Percentiles rank a stretch among this genome's conserved stretches.
Evolutionary conservation across 1,139 yeast species (phyloP).

Genomic region (Scheffersomyces insectosa): DNA sequence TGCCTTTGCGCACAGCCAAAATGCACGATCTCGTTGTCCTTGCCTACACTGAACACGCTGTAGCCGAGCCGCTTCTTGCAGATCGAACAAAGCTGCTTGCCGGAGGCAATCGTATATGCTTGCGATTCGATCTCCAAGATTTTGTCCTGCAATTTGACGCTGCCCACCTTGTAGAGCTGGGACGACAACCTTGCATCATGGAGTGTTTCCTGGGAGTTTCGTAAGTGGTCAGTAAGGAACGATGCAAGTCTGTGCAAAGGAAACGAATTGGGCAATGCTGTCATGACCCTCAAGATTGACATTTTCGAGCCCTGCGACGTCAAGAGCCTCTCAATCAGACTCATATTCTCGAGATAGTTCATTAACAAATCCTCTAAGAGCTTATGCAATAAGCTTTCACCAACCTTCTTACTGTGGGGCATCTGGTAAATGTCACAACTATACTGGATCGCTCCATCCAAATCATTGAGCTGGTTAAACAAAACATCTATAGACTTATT

Average conservation of each 20-base stretch:
- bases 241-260: constrained; percentile 44
- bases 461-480: constrained; percentile 59
- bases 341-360: constrained; percentile 30
- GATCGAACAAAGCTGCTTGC: constrained; percentile 51
- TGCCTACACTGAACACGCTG: constrained; percentile 57
- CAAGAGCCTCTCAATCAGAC: constrained; percentile 45
- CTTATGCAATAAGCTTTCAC: constrained; percentile 39
- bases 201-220: constrained; percentile 27
- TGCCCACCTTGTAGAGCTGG: constrained; percentile 40
- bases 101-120: constrained; percentile 35
- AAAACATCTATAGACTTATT: constrained; percentile 64
- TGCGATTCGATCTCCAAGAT: constrained; percentile 39
- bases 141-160: constrained; percentile 32
- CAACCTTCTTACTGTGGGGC: constrained; percentile 36
- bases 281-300: constrained; percentile 51
- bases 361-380: constrained; percentile 39
- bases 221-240: constrained; percentile 51
- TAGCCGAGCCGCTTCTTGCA: constrained; percentile 66
- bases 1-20: constrained; percentile 55
- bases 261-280: constrained; percentile 51
- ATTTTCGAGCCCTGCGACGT: constrained; percentile 53
- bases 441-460: constrained; percentile 58
- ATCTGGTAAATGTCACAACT: constrained; percentile 52
- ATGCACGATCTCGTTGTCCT: constrained; percentile 59
- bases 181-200: constrained; percentile 29